These are phyloP conservation scores for Mycothermus thermophilus DNA, from an alignment of 495 filamentous ascomycete species.

Conservation along the genomic window DNA sequence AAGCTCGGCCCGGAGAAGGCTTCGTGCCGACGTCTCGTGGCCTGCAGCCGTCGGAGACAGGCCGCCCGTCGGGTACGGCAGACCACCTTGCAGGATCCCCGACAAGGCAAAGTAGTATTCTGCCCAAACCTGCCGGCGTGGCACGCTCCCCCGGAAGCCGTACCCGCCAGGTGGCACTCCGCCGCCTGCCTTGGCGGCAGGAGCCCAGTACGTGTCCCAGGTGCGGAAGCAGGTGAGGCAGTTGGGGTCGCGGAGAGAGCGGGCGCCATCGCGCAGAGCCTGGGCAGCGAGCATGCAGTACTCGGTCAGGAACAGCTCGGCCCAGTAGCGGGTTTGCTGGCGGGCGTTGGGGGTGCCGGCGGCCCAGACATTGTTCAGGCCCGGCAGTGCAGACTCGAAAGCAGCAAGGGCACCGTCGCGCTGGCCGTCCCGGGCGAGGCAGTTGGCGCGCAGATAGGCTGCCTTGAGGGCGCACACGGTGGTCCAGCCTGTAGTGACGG, in stretches of 20 bases:
- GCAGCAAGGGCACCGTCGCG: constrained; percentile 45
- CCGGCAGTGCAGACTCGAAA: constrained; percentile 48
- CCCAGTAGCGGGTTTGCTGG: constrained; percentile 59
- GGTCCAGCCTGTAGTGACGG: constrained; percentile 49
- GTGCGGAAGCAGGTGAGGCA: constrained; percentile 45
- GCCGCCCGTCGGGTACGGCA: constrained; percentile 35
- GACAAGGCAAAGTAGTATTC: constrained; percentile 69
- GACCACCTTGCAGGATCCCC: constrained; percentile 40
- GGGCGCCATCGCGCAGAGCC: constrained; percentile 33
- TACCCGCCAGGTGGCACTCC: constrained; percentile 27
- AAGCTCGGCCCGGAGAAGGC: constrained; percentile 57
- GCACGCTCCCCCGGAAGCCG: constrained; percentile 33
- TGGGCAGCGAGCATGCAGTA: constrained; percentile 53
- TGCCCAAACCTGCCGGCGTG: constrained; percentile 55
- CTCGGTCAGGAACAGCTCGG: constrained; percentile 58
- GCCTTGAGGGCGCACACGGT: constrained; percentile 67
- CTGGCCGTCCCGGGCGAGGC: constrained; percentile 43
- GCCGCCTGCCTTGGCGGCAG: constrained; percentile 18
- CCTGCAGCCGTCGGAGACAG: constrained; percentile 19
- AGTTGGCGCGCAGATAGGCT: constrained; percentile 58
- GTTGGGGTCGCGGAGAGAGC: constrained; percentile 30
- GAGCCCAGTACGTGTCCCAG: constrained; percentile 47
- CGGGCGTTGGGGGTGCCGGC: constrained; percentile 23
- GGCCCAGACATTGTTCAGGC: constrained; percentile 35
- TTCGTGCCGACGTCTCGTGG: constrained; percentile 37